A percentile compares a stretch with the other conserved stretches of the same genome.
phyloP scores from a whole-genome alignment of 78 protist genomes.

The Anaeramoeba flamelloides region DNA sequence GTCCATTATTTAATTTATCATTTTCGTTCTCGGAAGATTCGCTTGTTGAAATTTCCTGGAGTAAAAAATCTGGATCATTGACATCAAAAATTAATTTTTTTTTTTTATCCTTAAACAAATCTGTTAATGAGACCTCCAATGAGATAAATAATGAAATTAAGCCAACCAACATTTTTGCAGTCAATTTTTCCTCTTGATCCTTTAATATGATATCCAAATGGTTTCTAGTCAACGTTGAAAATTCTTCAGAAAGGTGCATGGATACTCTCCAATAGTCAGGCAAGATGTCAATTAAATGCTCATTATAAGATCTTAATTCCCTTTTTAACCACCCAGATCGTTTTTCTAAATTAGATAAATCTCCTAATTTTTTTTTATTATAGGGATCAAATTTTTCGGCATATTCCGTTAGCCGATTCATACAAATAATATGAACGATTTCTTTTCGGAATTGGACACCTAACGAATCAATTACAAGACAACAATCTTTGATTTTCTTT shows the following conservation, averaged over 20 bases:
- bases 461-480: constrained; percentile 5
- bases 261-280: constrained; percentile 12
- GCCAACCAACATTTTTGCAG: too few species aligned
- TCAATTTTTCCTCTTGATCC: too few species aligned
- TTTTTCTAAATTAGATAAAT: background rate
- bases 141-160: too few species aligned
- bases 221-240: constrained; percentile 9
- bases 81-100: too few species aligned
- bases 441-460: background rate
- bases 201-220: background rate
- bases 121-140: too few species aligned
- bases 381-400: background rate
- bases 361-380: background rate
- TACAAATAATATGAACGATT: background rate
- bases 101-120: too few species aligned
- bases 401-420: background rate
- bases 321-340: constrained; percentile 6
- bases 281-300: background rate
- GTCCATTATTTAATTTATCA: too few species aligned
- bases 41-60: too few species aligned
- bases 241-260: constrained; percentile 6
- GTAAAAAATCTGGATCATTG: too few species aligned
- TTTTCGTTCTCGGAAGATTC: too few species aligned
- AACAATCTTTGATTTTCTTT: constrained; percentile 6
- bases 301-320: background rate